Base-by-base conservation (phyloP, 2,329 filamentous ascomycete species). In the Diaporthe longicolla region DNA sequence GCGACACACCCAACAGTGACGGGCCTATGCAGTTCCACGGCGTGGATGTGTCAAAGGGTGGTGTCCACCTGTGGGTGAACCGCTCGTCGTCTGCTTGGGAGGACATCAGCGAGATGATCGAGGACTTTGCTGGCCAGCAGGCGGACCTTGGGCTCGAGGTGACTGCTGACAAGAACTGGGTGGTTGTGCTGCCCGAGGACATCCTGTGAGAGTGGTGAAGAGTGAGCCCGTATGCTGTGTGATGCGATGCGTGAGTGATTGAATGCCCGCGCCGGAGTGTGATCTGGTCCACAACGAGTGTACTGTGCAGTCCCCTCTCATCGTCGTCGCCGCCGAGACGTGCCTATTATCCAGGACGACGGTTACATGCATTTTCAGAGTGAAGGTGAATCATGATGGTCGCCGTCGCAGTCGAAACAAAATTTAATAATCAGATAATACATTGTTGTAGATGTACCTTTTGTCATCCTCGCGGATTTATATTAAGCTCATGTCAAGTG, bases 161-260 rank as follows among this genome's bases (percentile, higher is more conserved):
- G 2, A 86, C 84, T 19, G 85, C 83, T 2, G 79, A 86, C 72
- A 85, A 85, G 81, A 85, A 85, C 78, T 86, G 85, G 85, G 81
- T 86, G 4, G 79, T 82, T 6, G 85, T 86, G 3, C 81, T 77
- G 76, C 84, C 84, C 0, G 76, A 80, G 1, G 82, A 86, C 0
- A 82, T 86, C n/a, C 79, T 80, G 73, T 82, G 79, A 76, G 69
- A n/a, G 21, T 17, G 29, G 19, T 57, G 32, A 58, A 29, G 10
- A 17, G 45, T 52, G 45, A 24, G 7, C 19, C 6, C 11, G 15
- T 40, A 15, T 68, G 32, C 19, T 35, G 26, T 50, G 17, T 29
- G 13, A 37, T 40, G 61, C n/a, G 13, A 40, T 65, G 61, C 24
- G 21, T 52, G 63, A 35, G 63, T 52, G 43, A 50, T 17, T 24